Evolutionary conservation across 2,329 filamentous ascomycete genomes (phyloP), one percentile per base, ranked within the genome.

Genomic region (Penicillium corylophilum): DNA sequence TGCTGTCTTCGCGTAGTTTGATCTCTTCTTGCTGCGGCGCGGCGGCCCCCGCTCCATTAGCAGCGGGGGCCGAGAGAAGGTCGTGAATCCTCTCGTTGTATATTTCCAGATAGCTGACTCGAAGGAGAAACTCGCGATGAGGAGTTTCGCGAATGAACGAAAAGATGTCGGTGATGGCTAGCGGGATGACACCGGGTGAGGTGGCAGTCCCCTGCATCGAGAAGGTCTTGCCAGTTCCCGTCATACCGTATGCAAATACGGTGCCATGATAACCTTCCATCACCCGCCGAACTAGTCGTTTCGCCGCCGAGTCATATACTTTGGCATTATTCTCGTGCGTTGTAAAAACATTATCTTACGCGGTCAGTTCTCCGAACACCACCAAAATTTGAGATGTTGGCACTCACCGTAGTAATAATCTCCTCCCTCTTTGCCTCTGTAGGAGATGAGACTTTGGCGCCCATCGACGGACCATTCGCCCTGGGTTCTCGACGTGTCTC

Each of bases 231-330:
- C 94, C 94, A 0, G 94, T 97, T 56, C 94, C 94, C 4, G 94
- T 99, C 92, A 97, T 97, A 67, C 94, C 94, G 71, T 99, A 99
- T 16, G 93, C 93, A 70, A 99, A 97, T 22, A 99, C 94, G 1
- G 94, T 99, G 53, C 93, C 94, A 66, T 97, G 93, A 70, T 97
- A 99, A 38, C 94, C 94, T 77, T 99, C 94, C 94, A 99, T 99
- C 44, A 99, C 94, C 64, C 94, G 83, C 62, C 94, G 88, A 42
- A 99, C 94, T 46, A 99, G 79, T 56, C 94, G 88, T 74, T 97
- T 97, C 39, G 94, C 94, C 41, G 85, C 89, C 57, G 93, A 86
- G 73, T 99, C 94, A 70, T 99, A 99, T 9, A 99, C 94, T 68
- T 88, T 87, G 47, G 90, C 85, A 69, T 99, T 99, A 70, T 96